Percentiles rank a stretch among this genome's conserved stretches.
Conservation (phyloP, 192 early-diverging fungal genomes). For the Coemansia sp. region DNA sequence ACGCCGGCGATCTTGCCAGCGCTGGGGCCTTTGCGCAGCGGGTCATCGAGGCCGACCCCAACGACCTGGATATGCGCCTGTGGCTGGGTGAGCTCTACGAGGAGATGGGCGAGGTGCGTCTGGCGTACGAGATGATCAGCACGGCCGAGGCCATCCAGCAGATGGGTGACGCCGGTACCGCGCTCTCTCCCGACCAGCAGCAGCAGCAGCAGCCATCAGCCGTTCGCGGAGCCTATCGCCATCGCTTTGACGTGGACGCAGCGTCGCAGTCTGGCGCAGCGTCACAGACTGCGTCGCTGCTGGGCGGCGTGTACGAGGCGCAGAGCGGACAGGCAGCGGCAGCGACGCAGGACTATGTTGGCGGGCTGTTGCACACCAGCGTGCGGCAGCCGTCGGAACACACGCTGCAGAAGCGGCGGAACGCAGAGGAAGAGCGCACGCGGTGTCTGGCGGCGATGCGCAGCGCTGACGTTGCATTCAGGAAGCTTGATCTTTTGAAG, state of each 20-base stretch:
- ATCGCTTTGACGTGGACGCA: neutral
- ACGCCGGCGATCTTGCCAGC: constrained; percentile 56
- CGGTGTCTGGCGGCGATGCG: constrained; percentile 39
- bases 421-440: constrained; percentile 32
- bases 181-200: neutral
- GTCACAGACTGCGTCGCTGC: neutral
- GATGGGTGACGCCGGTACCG: neutral
- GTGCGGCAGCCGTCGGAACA: constrained; percentile 28
- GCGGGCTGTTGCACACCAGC: constrained; percentile 10
- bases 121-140: constrained; percentile 44
- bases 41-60: constrained; percentile 56
- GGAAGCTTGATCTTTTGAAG: constrained; percentile 36
- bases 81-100: constrained; percentile 66
- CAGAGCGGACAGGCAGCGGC: neutral
- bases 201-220: neutral
- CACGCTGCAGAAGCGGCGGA: constrained; percentile 15
- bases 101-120: constrained; percentile 54
- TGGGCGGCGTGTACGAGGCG: neutral
- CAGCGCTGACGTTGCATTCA: constrained; percentile 39
- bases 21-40: constrained; percentile 58
- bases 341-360: neutral
- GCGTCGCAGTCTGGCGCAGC: neutral
- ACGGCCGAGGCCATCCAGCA: constrained; percentile 37
- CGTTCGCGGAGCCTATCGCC: neutral
- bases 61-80: constrained; percentile 61